Percentiles rank a stretch among this genome's conserved stretches.
Evolutionary conservation across 805 yeast species (phyloP).

Genomic region (Yamadazyma ubonensis): DNA sequence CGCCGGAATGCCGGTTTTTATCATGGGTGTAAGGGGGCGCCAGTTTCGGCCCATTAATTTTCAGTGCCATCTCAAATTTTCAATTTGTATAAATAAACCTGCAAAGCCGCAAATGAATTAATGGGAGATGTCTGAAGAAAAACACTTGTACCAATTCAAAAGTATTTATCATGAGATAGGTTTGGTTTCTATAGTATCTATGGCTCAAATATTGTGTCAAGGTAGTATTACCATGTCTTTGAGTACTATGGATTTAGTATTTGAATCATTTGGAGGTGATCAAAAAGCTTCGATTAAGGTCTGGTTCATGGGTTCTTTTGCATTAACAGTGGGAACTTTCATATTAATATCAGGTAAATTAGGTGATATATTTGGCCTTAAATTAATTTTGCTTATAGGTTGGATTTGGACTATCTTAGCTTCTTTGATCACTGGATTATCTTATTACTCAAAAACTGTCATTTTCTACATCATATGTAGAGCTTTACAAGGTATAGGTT

Average conservation of each 20-base stretch:
- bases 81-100: neutral
- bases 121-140: constrained; percentile 1
- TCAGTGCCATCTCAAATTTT: neutral
- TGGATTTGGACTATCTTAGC: constrained; percentile 56
- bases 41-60: constrained; percentile 8
- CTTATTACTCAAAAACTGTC: constrained; percentile 48
- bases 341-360: constrained; percentile 65
- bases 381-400: constrained; percentile 52
- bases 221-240: constrained; percentile 39
- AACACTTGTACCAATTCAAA: constrained; percentile 15
- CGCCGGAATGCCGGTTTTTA: constrained; percentile 7
- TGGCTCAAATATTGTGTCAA: constrained; percentile 39
- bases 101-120: neutral
- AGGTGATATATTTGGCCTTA: constrained; percentile 72
- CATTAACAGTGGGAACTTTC: constrained; percentile 70
- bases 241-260: constrained; percentile 36
- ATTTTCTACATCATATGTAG: constrained; percentile 54
- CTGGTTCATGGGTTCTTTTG: constrained; percentile 74
- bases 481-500: constrained; percentile 65
- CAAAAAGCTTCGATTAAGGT: constrained; percentile 27
- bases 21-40: constrained; percentile 11
- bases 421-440: constrained; percentile 59
- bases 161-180: constrained; percentile 25
- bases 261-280: constrained; percentile 22
- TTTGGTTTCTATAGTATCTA: constrained; percentile 22